Percentiles rank a stretch among this genome's conserved stretches.
These are phyloP conservation scores for Botrytis pseudocinerea DNA, from an alignment of 2,329 filamentous ascomycete genomes.

Conservation along the genomic window DNA sequence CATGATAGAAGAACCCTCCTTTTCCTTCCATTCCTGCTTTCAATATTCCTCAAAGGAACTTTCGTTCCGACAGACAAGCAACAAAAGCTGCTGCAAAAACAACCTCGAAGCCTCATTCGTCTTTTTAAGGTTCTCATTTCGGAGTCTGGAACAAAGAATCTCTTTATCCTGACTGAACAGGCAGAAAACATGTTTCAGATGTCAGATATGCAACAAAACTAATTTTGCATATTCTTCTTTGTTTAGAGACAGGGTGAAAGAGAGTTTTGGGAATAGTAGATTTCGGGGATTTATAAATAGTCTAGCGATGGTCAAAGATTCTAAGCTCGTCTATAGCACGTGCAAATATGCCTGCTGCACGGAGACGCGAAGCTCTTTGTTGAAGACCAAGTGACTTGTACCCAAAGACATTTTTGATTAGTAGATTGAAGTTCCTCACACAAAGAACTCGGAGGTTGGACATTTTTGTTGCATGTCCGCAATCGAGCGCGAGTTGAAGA, in stretches of 20 bases:
- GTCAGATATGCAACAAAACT: slow-evolving; percentile 19
- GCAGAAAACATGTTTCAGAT: slow-evolving; percentile 19
- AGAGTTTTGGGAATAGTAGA: not conserved
- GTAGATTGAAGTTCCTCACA: not conserved
- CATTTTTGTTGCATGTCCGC: not conserved
- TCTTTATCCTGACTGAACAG: not conserved
- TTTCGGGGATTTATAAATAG: not conserved
- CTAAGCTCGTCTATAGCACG: not conserved
- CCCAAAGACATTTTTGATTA: not conserved
- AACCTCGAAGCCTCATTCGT: not conserved
- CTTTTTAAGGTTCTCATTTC: not conserved
- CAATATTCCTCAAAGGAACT: not conserved
- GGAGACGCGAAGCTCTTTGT: not conserved
- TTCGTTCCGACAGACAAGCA: slow-evolving; percentile 11
- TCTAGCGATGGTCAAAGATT: too few species aligned
- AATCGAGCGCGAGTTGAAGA: slow-evolving; percentile 3
- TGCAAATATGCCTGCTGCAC: not conserved
- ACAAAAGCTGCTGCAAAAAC: not conserved
- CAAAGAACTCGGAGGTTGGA: not conserved
- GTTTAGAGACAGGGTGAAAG: not conserved
- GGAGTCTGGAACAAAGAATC: not conserved
- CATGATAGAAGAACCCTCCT: not conserved
- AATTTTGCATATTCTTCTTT: not conserved
- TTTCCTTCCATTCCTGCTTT: not conserved
- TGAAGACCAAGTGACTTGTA: not conserved